These are phyloP conservation scores for Deinandra increscens DNA, from an alignment of 129 eudicot genomes.

Conservation along the genomic window DNA sequence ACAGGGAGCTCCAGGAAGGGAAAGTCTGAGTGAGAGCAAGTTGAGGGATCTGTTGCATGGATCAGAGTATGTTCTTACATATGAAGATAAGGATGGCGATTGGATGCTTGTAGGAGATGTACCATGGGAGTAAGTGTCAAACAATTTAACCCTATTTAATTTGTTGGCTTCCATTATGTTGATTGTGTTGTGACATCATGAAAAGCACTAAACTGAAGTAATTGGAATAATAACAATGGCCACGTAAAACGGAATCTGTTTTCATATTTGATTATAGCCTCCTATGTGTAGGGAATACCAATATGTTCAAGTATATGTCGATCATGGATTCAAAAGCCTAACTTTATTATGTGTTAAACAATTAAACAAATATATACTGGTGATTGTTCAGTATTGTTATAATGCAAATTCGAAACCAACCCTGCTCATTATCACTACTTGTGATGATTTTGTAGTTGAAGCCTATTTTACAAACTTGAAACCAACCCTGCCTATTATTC, in stretches of 20 bases:
- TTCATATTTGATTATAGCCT: background rate
- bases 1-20: constrained; percentile 62
- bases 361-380: background rate
- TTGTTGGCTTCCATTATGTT: background rate
- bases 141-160: constrained; percentile 2
- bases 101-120: constrained; percentile 99
- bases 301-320: background rate
- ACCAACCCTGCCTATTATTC: background rate
- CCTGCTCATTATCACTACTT: no score
- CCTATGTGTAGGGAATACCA: background rate
- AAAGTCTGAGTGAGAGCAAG: constrained; percentile 72
- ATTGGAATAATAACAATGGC: background rate
- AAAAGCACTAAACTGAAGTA: background rate
- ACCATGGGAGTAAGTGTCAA: constrained; percentile 84
- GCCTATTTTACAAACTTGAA: background rate
- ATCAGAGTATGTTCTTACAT: constrained; percentile 86
- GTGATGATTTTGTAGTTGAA: background rate
- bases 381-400: background rate
- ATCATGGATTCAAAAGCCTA: background rate
- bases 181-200: background rate
- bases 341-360: background rate
- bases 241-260: background rate
- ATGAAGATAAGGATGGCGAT: constrained; percentile 95
- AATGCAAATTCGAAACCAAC: background rate
- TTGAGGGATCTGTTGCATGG: constrained; percentile 87